Conservation (phyloP, 2,329 filamentous ascomycete species). For the Lachnellula hyalina region DNA sequence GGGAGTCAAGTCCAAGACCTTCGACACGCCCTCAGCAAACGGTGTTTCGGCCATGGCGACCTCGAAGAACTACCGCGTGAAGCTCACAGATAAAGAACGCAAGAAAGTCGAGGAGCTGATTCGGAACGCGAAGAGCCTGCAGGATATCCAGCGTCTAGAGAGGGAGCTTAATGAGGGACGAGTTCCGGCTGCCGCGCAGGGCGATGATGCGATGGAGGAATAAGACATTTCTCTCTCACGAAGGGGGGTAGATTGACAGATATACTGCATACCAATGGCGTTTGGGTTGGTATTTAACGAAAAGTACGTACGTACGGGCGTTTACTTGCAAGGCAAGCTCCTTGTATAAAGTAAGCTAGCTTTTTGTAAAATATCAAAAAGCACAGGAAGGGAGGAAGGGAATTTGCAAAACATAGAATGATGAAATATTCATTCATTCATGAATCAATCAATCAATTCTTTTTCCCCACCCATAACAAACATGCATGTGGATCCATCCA, state of each 20-base stretch:
- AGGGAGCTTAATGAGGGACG: conserved; percentile 87
- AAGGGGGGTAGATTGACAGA: background rate
- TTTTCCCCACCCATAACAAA: background rate
- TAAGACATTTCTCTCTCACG: conserved; percentile 25
- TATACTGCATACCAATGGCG: conserved; percentile 6
- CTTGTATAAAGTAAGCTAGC: background rate
- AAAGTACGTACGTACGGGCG: conserved; percentile 7
- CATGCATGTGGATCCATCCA: background rate
- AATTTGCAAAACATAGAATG: background rate
- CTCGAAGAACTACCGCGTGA: conserved; percentile 69
- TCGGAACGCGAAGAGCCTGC: conserved; percentile 78
- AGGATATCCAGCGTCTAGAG: conserved; percentile 85
- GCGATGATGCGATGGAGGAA: conserved; percentile 57
- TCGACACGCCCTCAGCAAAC: conserved; percentile 52
- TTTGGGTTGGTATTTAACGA: conserved; percentile 7
- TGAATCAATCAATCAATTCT: too few relatives aligned
- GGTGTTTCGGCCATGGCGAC: conserved; percentile 40
- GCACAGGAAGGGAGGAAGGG: background rate
- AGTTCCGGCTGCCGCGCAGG: conserved; percentile 64
- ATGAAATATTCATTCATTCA: background rate
- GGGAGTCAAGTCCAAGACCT: conserved; percentile 73
- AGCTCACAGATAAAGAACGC: conserved; percentile 84
- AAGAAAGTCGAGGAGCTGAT: conserved; percentile 82
- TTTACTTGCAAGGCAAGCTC: background rate
- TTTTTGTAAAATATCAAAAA: background rate